These are phyloP conservation scores for Termitomyces bulborhizus DNA, from an alignment of 768 basidiomycete genomes.

Conservation along the genomic window DNA sequence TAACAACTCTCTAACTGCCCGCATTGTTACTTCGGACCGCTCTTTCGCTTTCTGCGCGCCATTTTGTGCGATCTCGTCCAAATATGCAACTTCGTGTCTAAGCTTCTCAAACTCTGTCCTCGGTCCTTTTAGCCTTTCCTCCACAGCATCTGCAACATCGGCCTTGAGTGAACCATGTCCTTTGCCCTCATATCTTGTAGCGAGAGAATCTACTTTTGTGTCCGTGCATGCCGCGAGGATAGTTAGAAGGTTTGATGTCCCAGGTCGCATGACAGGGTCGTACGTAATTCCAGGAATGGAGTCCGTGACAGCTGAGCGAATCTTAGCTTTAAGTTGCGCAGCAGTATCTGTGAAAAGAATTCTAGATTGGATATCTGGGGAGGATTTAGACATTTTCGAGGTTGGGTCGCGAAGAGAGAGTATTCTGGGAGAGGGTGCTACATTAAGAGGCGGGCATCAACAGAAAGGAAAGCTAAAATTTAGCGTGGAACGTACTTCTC, in stretches of 20 bases:
- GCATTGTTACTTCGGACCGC: conserved; percentile 58
- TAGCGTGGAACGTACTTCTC: conserved; percentile 48
- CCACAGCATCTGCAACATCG: conserved; percentile 70
- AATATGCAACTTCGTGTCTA: conserved; percentile 49
- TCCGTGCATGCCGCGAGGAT: conserved; percentile 74
- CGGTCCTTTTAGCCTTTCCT: conserved; percentile 58
- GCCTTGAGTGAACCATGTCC: conserved; percentile 68
- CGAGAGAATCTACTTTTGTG: conserved; percentile 37
- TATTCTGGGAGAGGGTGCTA: conserved; percentile 77
- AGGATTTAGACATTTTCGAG: conserved; percentile 95
- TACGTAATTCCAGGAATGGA: conserved; percentile 70
- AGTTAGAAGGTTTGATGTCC: conserved; percentile 72
- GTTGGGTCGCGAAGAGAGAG: conserved; percentile 82
- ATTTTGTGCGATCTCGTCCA: conserved; percentile 52
- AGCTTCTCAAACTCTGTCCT: conserved; percentile 65
- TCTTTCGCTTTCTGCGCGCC: conserved; percentile 62
- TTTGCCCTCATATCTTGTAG: conserved; percentile 42
- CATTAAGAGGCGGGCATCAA: not conserved
- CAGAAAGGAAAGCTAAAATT: not conserved
- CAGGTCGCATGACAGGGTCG: conserved; percentile 76
- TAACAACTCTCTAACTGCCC: conserved; percentile 58
- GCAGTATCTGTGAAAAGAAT: conserved; percentile 80
- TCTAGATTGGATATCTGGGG: conserved; percentile 70
- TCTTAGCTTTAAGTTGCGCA: conserved; percentile 56
- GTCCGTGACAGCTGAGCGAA: conserved; percentile 83